These are phyloP conservation scores for Sequoia sempervirens DNA, from an alignment of 75 land plant genomes.

Conservation along the genomic window DNA sequence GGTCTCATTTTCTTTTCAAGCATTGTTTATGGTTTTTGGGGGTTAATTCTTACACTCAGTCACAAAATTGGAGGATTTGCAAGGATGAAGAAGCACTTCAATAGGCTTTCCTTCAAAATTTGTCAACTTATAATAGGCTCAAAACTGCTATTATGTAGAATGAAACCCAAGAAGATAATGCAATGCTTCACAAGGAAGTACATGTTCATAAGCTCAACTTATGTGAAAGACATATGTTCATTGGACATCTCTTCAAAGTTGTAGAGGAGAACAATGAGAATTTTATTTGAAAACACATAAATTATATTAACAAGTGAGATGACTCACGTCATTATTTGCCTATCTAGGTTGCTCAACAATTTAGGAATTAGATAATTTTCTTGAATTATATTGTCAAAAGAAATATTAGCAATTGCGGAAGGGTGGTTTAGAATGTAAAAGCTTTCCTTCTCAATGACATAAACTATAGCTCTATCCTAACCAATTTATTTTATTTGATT, in stretches of 20 bases:
- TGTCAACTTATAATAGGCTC: slow-evolving; percentile 65
- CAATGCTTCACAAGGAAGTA: slow-evolving; percentile 43
- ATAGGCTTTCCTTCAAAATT: slow-evolving; percentile 71
- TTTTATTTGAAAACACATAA: slow-evolving; percentile 49
- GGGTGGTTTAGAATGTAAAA: neutral
- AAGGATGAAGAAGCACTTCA: slow-evolving; percentile 66
- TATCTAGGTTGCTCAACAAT: neutral
- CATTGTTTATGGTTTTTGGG: too few species aligned
- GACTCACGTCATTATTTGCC: neutral
- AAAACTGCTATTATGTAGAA: slow-evolving; percentile 45
- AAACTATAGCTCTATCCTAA: too few species aligned
- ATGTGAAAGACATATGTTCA: slow-evolving; percentile 53
- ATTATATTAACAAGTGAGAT: slow-evolving; percentile 70
- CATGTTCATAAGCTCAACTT: slow-evolving; percentile 54
- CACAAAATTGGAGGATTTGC: slow-evolving; percentile 10
- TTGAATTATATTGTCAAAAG: neutral
- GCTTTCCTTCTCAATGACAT: neutral
- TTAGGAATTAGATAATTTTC: too few species aligned
- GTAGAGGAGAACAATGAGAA: slow-evolving; percentile 84
- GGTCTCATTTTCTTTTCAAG: too few species aligned
- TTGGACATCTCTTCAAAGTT: slow-evolving; percentile 59
- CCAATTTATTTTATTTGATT: neutral
- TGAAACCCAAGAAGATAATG: slow-evolving; percentile 7
- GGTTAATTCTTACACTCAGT: too few species aligned
- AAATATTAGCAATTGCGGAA: neutral